Conservation (phyloP, 2,329 filamentous ascomycete genomes). For the Colletotrichum endophyticum region DNA sequence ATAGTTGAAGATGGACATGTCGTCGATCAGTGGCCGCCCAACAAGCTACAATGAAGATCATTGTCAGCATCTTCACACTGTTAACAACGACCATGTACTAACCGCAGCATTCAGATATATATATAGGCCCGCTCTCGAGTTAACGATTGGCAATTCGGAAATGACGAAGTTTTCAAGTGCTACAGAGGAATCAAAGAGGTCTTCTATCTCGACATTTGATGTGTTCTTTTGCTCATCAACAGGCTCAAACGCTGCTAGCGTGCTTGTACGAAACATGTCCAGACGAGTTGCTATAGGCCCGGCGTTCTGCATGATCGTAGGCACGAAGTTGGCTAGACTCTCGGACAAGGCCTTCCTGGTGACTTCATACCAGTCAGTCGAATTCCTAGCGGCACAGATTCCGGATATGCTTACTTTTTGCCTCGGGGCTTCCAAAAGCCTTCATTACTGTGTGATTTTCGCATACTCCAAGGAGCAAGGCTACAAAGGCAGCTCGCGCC, state of each 20-base stretch:
- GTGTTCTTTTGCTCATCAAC: conserved; percentile 56
- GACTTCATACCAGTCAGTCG: conserved; percentile 32
- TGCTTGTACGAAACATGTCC: conserved; percentile 63
- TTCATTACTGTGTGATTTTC: conserved; percentile 63
- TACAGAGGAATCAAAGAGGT: conserved; percentile 61
- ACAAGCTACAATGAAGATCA: conserved; percentile 66
- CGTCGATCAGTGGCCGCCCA: conserved; percentile 83
- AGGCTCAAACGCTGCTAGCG: conserved; percentile 60
- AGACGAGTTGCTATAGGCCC: conserved; percentile 59
- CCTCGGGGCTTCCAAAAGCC: conserved; percentile 55
- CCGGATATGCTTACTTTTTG: conserved; percentile 49
- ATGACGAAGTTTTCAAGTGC: conserved; percentile 60
- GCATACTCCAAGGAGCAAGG: conserved; percentile 65
- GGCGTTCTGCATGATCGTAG: conserved; percentile 60
- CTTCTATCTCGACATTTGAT: conserved; percentile 57
- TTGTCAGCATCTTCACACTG: conserved; percentile 26
- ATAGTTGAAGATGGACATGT: conserved; percentile 77
- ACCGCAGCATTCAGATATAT: conserved; percentile 85
- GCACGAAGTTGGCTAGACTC: conserved; percentile 58
- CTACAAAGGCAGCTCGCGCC: conserved; percentile 66
- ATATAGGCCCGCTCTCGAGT: conserved; percentile 83
- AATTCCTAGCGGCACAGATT: background rate
- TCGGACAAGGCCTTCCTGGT: conserved; percentile 54
- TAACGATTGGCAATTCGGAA: conserved; percentile 71
- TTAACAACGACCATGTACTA: conserved; percentile 32